Conservation (phyloP, 2,329 filamentous ascomycete genomes). For the Penicillium fuscoglaucum region DNA sequence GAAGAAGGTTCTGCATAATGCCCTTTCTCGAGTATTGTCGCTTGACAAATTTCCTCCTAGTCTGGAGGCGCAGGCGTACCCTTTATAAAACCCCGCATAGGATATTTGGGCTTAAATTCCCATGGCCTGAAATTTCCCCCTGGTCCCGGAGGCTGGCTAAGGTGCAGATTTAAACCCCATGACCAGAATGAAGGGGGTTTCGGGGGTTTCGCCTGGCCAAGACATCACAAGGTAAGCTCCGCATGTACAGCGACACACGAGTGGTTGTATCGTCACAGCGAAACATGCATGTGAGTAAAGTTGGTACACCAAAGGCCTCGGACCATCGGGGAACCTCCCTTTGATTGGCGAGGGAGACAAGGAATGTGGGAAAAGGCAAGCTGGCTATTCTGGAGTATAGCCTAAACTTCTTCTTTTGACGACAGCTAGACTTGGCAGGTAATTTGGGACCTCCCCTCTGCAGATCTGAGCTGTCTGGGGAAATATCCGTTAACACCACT, state of each 20-base stretch:
- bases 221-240: neutral
- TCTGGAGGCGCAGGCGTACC: neutral
- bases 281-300: neutral
- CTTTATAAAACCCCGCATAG: neutral
- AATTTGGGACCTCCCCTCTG: neutral
- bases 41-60: neutral
- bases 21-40: too few relatives aligned
- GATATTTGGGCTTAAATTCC: neutral
- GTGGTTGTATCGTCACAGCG: neutral
- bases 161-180: neutral
- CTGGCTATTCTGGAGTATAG: neutral
- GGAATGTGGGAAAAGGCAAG: neutral
- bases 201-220: neutral
- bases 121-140: neutral
- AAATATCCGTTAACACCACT: neutral
- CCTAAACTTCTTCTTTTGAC: neutral
- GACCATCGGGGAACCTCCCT: neutral
- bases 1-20: conserved; percentile 6
- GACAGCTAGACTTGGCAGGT: neutral
- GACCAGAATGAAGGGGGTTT: neutral
- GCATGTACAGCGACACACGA: neutral
- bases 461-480: neutral
- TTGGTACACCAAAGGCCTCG: neutral
- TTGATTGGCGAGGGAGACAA: neutral
- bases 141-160: neutral